These are phyloP conservation scores for Bryoerythrophyllum caledonicum DNA, from an alignment of 225 moss, liverwort and hornwort genomes.

Conservation along the genomic window DNA sequence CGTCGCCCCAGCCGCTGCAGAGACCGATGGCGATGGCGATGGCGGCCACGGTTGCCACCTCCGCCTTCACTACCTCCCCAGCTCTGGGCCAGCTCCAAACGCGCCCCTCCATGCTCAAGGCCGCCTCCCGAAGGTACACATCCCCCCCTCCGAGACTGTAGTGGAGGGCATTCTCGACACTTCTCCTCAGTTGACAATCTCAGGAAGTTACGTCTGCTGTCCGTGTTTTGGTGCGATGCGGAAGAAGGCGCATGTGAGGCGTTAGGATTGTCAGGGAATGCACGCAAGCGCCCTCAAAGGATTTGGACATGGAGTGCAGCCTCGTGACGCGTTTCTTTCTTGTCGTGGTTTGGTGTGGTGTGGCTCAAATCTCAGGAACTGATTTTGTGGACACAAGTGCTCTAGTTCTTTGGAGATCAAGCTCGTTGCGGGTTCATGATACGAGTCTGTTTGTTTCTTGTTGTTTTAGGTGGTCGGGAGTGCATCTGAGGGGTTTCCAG, in stretches of 20 bases:
- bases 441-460: no score
- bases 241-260: no score
- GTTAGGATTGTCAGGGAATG: no score
- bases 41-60: constrained; percentile 25
- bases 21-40: constrained; percentile 44
- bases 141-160: neutral
- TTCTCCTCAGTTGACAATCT: no score
- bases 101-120: constrained; percentile 31
- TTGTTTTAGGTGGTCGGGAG: constrained; percentile 39
- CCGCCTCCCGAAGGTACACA: constrained; percentile 28
- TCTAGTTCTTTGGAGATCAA: neutral
- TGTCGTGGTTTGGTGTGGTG: no score
- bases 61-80: neutral
- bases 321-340: no score
- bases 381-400: no score
- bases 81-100: constrained; percentile 17
- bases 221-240: no score
- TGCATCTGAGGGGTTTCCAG: constrained; percentile 35
- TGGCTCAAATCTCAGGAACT: no score
- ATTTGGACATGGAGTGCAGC: no score
- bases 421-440: neutral
- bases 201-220: no score
- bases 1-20: neutral
- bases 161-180: neutral
- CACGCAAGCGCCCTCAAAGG: no score